Conservation (phyloP, 345 rosid species). For the Hibiscus syriacus region DNA sequence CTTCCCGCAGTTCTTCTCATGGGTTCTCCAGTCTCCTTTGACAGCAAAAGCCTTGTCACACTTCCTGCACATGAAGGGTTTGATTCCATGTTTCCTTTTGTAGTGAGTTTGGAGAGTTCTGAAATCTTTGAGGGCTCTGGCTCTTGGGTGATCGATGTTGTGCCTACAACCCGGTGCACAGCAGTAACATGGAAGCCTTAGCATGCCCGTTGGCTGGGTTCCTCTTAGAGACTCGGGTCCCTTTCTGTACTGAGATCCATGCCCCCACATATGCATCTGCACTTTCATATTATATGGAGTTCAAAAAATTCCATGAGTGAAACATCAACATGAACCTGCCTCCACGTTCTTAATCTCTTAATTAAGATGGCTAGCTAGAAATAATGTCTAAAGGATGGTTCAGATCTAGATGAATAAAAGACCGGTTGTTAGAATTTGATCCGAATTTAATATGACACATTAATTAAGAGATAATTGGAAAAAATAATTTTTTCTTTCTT, state of each 20-base stretch:
- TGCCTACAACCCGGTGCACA: neutral
- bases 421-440: no score
- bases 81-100: neutral
- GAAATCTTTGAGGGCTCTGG: neutral
- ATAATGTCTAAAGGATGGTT: neutral
- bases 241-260: conserved; percentile 59
- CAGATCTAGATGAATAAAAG: no score
- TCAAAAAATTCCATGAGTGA: no score
- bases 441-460: no score
- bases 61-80: neutral
- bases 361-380: neutral
- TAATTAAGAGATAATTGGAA: no score
- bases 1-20: neutral
- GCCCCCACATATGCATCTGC: conserved; percentile 98
- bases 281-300: neutral
- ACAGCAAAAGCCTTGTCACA: neutral
- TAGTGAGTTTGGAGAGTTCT: neutral
- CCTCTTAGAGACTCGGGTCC: neutral
- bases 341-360: neutral
- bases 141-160: neutral
- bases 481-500: no score
- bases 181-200: neutral
- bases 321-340: neutral
- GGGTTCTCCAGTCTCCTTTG: neutral
- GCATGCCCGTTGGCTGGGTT: neutral